Base-by-base conservation (phyloP, 1,139 yeast genomes). In the Wickerhamomyces sp. region DNA sequence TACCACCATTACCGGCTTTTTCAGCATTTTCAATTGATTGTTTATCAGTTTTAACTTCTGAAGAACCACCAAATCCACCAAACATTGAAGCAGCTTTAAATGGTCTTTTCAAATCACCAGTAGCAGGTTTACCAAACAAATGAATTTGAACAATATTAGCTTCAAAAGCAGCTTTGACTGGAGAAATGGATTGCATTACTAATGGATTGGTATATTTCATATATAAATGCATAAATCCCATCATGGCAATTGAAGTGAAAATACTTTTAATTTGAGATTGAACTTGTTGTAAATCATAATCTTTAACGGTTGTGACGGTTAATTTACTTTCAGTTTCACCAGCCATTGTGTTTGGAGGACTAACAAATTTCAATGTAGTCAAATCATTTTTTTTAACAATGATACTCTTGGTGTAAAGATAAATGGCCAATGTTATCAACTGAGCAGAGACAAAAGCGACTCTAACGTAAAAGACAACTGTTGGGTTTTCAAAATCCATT, bases 141-240 rank as follows among this genome's bases (percentile, higher is more conserved):
- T 93, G 96, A 66, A 94, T 88, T 76, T 88, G 84, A 61, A 91
- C 96, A 60, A 90, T 84, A 72, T 91, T 91, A 60, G 88, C 75
- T 73, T 94, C 99, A 53, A 90, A 72, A 44, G 96, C 96, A 57
- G 85, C 72, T 78, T 93, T 93, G 60, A 94, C 73, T 44, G 97
- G 93, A 46, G 95, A 80, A 59, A 94, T 78, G 52, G 93, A 83
- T 75, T 93, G 99, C 89, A 93, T 87, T 59, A 94, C 81, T 67
- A 93, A 80, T 50, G 99, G 99, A 73, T 93, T 91, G 68, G 98
- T 89, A 78, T 89, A 94, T 72, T 90, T 87, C 95, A 94, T 84
- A 81, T 93, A 93, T 53, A 93, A 62, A 71, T 93, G 99, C 98
- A 93, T 91, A 81, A 93, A 87, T 33, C 85, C 96, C 94, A 94